Conservation (phyloP, 164 flowering plant species). For the Euptelea pleiosperma region DNA sequence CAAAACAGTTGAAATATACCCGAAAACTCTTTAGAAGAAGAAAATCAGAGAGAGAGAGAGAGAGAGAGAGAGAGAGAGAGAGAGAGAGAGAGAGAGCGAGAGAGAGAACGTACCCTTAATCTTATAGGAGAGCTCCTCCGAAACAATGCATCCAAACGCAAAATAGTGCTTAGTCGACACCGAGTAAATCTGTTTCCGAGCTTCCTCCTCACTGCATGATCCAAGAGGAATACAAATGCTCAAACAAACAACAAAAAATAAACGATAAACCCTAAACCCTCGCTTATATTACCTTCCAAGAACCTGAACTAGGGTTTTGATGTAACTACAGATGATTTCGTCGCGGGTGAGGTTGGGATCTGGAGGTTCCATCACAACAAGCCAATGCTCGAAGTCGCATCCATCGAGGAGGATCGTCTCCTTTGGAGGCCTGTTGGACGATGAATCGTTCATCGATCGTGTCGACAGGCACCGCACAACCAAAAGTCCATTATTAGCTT, state of each 20-base stretch:
- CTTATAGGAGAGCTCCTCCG: conserved; percentile 36
- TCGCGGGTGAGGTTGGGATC: conserved; percentile 10
- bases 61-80: not conserved
- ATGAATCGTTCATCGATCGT: conserved; percentile 10
- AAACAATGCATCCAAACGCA: conserved; percentile 36
- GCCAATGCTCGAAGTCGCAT: conserved; percentile 27
- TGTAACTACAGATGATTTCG: conserved; percentile 25
- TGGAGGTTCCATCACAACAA: conserved; percentile 22
- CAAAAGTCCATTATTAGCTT: not conserved
- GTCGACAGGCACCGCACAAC: conserved; percentile 1
- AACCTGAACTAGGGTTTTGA: conserved; percentile 32
- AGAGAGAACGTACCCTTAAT: conserved; percentile 23
- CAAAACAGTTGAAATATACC: not conserved
- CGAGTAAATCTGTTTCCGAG: conserved; percentile 35
- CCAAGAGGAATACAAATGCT: not conserved
- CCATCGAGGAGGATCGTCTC: conserved; percentile 22
- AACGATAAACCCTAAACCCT: not conserved
- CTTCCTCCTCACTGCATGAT: conserved; percentile 37
- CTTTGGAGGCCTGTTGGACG: conserved; percentile 15
- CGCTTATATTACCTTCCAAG: conserved; percentile 25
- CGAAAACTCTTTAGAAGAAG: not conserved
- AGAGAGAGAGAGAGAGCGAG: not conserved
- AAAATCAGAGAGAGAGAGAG: not conserved
- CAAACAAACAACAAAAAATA: not conserved
- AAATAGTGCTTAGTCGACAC: conserved; percentile 42